Conservation (phyloP, 163 green algal species). For the Chlorella variabilis region DNA sequence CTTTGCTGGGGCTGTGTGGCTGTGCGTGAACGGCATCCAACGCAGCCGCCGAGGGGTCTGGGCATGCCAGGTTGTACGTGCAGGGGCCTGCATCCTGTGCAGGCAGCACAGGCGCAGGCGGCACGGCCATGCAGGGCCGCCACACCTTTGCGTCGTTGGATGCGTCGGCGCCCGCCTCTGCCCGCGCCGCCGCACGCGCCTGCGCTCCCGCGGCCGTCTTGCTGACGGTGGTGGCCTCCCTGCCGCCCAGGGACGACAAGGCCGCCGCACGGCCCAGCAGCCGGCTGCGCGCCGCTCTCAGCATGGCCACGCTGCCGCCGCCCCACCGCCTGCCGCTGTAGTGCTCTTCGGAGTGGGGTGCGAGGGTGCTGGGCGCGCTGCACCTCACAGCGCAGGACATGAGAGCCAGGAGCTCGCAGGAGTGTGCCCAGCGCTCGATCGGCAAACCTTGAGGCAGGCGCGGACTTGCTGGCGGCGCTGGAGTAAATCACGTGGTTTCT, state of each 20-base stretch:
- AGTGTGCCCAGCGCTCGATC: neutral
- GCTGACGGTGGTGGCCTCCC: neutral
- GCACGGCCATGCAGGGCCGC: too few relatives aligned
- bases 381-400: neutral
- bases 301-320: neutral
- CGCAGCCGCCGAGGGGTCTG: too few relatives aligned
- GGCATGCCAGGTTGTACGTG: too few relatives aligned
- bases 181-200: constrained; percentile 9
- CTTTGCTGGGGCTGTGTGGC: too few relatives aligned
- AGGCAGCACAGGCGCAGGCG: too few relatives aligned
- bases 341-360: neutral
- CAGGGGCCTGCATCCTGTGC: too few relatives aligned
- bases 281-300: constrained; percentile 9
- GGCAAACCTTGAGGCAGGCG: neutral
- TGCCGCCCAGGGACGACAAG: neutral
- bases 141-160: neutral
- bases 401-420: neutral
- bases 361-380: neutral
- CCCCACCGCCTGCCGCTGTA: neutral
- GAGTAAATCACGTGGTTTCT: too few relatives aligned
- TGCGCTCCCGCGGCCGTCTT: neutral
- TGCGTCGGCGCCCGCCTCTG: neutral
- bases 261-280: constrained; percentile 10
- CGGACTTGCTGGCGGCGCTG: neutral
- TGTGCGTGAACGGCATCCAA: too few relatives aligned